phyloP scores from a whole-genome alignment of 75 land plant species.

The Pinus tabuliformis region DNA sequence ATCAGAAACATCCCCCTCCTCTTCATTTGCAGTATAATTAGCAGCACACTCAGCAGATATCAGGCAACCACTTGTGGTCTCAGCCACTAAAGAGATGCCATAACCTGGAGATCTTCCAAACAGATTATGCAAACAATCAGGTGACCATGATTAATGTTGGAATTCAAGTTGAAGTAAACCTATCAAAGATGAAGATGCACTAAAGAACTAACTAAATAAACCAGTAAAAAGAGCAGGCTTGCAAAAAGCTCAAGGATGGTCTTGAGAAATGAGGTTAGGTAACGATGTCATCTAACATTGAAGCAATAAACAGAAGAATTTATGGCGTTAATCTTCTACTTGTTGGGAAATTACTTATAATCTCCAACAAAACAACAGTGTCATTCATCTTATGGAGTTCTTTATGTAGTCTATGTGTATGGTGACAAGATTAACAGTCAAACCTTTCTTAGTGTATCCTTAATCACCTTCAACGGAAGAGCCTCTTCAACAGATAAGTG shows the following conservation, averaged over 20 bases:
- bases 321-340: not conserved
- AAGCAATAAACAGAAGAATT: not conserved
- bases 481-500: not conserved
- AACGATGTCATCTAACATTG: not conserved
- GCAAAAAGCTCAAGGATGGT: not conserved
- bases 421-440: not conserved
- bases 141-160: not conserved
- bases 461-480: not conserved
- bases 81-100: slow-evolving; percentile 92
- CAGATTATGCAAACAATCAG: not conserved
- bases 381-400: no score
- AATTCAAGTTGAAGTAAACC: no score
- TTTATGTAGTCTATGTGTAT: not conserved
- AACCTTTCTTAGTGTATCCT: not conserved
- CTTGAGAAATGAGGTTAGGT: not conserved
- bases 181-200: no score
- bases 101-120: slow-evolving; percentile 86
- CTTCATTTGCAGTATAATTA: slow-evolving; percentile 22
- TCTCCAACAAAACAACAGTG: no score
- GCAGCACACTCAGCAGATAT: slow-evolving; percentile 79
- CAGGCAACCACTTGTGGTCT: slow-evolving; percentile 84
- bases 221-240: not conserved
- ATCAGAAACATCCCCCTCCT: slow-evolving; percentile 23
- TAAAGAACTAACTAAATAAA: not conserved
- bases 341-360: no score